Conservation (phyloP, 306 rosid genomes). For the Crotalaria pallida region DNA sequence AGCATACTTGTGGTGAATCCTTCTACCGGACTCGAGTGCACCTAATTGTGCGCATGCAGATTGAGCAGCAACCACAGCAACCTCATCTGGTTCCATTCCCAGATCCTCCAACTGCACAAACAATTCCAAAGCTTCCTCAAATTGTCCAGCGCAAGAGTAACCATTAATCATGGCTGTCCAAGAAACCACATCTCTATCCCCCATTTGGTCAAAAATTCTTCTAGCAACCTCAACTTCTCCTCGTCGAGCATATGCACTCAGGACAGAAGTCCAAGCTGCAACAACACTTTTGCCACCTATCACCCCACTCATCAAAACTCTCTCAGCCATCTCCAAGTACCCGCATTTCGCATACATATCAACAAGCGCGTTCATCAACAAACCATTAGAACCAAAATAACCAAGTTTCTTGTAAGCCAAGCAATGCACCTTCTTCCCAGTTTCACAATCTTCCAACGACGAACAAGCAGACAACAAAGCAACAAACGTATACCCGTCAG, state of each 20-base stretch:
- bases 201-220: constrained; percentile 31
- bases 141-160: constrained; percentile 28
- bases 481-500: constrained; percentile 40
- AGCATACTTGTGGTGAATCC: constrained; percentile 37
- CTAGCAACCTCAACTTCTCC: constrained; percentile 39
- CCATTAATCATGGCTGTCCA: constrained; percentile 44
- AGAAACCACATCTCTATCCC: constrained; percentile 31
- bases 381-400: not conserved
- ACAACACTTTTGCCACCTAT: constrained; percentile 11
- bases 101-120: constrained; percentile 34
- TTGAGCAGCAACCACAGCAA: constrained; percentile 32
- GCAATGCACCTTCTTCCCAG: constrained; percentile 42
- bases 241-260: constrained; percentile 29
- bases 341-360: constrained; percentile 48
- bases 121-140: constrained; percentile 37
- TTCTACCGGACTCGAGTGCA: constrained; percentile 37
- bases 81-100: constrained; percentile 29
- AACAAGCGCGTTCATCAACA: constrained; percentile 33
- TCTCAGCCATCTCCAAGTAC: constrained; percentile 31
- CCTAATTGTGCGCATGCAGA: constrained; percentile 41
- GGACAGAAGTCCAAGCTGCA: constrained; percentile 40
- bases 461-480: constrained; percentile 37
- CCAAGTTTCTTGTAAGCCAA: constrained; percentile 25
- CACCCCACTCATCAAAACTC: constrained; percentile 8
- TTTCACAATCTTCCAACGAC: constrained; percentile 3